Evolutionary conservation across 2,329 filamentous ascomycete species (phyloP), one percentile per base, ranked within the genome.

Genomic region (Fusarium algeriense): DNA sequence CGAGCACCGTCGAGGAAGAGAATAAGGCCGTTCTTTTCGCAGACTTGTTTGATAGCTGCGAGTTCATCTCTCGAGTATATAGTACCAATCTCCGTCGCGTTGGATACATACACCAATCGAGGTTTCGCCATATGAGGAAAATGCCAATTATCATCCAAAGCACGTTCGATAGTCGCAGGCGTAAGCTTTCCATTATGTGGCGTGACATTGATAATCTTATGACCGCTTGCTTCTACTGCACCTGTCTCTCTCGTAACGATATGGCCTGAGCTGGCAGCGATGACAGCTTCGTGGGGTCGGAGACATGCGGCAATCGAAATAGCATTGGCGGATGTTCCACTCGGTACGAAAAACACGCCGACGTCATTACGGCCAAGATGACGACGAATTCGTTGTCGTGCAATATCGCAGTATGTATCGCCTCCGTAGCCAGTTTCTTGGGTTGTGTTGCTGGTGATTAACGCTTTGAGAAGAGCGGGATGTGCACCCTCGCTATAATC

Each of bases 401-500:
- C 85, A 17, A 81, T 74, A 19, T 80, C 76, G 70, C 80, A 81
- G 69, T 83, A 85, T 4, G 82, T 76, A 55, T 87, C 85, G 35
- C 78, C 79, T 17, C 85, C 85, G 68, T 87, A 87, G 35, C 84
- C 82, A 9, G 79, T 74, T 70, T 87, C 83, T 53, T 86, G 85
- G 2, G 81, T 80, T 6, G 73, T 71, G 59, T 86, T 87, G 71
- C 81, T 83, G 35, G 78, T 73, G 19, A 85, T 71, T 4, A 87
- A 78, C 13, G 85, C 83, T 46, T 85, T 80, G 32, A 87, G 80
- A 6, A 87, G 76, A n/a, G 80, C 78, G 8, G 85, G 85, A 64
- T 87, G 85, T 0, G 84, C 85, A 38, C 85, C 85, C 64, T 87
- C 85, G 74, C 83, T 85, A 72, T 87, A 87, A 68, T 87, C 85